Percentiles rank a stretch among this genome's conserved stretches.
Conservation (phyloP, 768 basidiomycete species). For the Serendipita indica region DNA sequence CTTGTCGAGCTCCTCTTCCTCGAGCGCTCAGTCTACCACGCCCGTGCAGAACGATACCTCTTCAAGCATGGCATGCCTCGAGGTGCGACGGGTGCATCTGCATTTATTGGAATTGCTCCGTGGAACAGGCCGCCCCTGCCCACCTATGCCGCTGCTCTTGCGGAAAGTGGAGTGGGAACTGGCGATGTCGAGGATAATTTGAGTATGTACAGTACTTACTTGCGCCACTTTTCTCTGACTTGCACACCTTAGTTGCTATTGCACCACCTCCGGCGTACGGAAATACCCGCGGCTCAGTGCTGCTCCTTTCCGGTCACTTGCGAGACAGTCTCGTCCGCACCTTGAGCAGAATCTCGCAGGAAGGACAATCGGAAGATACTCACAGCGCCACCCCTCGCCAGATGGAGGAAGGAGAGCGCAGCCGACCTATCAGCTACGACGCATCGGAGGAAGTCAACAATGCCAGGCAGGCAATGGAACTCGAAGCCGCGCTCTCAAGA, state of each 20-base stretch:
- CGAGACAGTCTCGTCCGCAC: conserved; percentile 25
- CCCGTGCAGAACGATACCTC: conserved; percentile 51
- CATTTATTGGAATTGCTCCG: conserved; percentile 36
- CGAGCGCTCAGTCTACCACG: conserved; percentile 46
- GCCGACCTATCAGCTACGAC: conserved; percentile 42
- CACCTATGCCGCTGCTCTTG: conserved; percentile 55
- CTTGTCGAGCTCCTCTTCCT: conserved; percentile 44
- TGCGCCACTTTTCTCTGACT: too few species aligned
- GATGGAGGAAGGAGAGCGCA: conserved; percentile 17
- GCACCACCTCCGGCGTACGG: conserved; percentile 69
- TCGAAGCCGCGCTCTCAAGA: conserved; percentile 42
- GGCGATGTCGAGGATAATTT: conserved; percentile 61
- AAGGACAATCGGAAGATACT: background rate
- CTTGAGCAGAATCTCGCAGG: background rate
- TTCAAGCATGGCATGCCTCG: conserved; percentile 32
- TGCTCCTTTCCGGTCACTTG: conserved; percentile 41
- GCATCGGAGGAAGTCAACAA: conserved; percentile 42
- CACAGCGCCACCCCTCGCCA: conserved; percentile 13
- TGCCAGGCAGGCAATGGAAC: conserved; percentile 34
- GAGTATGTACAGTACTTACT: conserved; percentile 18
- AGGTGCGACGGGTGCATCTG: conserved; percentile 29
- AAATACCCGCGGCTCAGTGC: conserved; percentile 51
- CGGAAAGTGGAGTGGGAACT: conserved; percentile 41
- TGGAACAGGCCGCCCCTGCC: conserved; percentile 61
- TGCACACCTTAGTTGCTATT: conserved; percentile 36